These are phyloP conservation scores for Cryptosporidium meleagridis DNA, from an alignment of 169 alveolate species.

Conservation along the genomic window DNA sequence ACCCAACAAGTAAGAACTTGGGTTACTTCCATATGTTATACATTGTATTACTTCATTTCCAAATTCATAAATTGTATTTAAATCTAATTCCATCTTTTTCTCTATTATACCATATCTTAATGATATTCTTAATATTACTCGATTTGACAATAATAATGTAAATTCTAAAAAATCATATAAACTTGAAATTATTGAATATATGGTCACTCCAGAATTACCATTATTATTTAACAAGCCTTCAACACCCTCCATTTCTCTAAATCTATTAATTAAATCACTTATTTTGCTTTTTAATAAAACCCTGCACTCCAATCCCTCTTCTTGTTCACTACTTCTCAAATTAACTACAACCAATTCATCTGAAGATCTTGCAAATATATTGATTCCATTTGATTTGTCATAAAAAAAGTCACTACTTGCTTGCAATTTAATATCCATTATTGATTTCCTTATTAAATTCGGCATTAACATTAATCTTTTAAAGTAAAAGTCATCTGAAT, in stretches of 20 bases:
- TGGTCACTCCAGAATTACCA: neutral
- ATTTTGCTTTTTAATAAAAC: conserved; percentile 1
- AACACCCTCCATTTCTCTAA: neutral
- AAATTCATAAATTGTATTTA: conserved; percentile 1
- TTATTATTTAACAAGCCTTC: neutral
- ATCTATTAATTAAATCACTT: neutral
- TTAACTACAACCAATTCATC: conserved; percentile 9
- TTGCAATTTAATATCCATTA: conserved; percentile 39
- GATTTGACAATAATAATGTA: conserved; percentile 21
- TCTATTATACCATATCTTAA: neutral
- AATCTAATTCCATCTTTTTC: neutral
- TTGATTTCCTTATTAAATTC: neutral
- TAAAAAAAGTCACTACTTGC: conserved; percentile 33
- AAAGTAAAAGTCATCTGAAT: conserved; percentile 8
- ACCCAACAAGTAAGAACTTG: conserved; percentile 27
- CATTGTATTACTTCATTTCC: conserved; percentile 41
- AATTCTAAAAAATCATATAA: conserved; percentile 45
- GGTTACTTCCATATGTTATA: conserved; percentile 28
- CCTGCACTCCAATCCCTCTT: neutral
- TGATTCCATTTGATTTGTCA: neutral
- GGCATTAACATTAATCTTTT: conserved; percentile 2
- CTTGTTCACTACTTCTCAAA: neutral
- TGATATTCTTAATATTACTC: conserved; percentile 12
- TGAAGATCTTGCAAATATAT: conserved; percentile 23
- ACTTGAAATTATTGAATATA: conserved; percentile 37